Base-by-base conservation (phyloP, 2,329 filamentous ascomycete genomes). In the Escovopsis sp. region DNA sequence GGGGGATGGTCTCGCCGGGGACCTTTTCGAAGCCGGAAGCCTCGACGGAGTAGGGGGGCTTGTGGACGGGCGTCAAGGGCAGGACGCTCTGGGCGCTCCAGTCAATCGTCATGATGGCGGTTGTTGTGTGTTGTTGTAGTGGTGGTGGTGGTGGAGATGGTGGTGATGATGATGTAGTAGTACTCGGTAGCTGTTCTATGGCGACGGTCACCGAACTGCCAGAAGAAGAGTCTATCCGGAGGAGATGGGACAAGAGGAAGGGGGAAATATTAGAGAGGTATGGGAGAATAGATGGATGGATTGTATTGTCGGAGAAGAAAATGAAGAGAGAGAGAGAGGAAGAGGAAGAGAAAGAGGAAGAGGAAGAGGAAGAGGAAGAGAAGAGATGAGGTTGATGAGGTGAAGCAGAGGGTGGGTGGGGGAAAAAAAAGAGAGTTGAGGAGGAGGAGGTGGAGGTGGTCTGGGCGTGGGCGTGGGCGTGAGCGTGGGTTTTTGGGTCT, bases 1-100 rank as follows among this genome's bases (percentile, higher is more conserved):
- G 81, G 33, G 87, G 86, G 49, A 86, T 79, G 39, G 87, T 89
- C 68, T 94, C 86, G 65, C 86, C 86, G 6, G 80, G 70, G 46
- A 82, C 72, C 51, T 79, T 77, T 55, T 78, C 63, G 49, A 68
- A 75, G 53, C 79, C 82, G 13, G 81, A 67, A 10, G 72, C 76
- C 53, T 91, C 83, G 54, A 87, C 66, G 43, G 81, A 80, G 67
- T 80, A 89, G 12, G 85, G 84, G 30, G 78, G 73, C 60, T 78
- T 76, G 62, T 81, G 79, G 53, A 73, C 66, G 62, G 74, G 73
- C 53, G 68, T 62, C 47, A 76, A 57, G 47, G 73, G 73, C 56
- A 69, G 62, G 25, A 67, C 58, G 48, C 67, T 67, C 20, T 3
- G 3, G 52, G 53, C 53, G 42, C 52, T 63, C 58, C 61, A 66